Base-by-base conservation (phyloP, 2,329 filamentous ascomycete species). In the Exophiala bonariae region DNA sequence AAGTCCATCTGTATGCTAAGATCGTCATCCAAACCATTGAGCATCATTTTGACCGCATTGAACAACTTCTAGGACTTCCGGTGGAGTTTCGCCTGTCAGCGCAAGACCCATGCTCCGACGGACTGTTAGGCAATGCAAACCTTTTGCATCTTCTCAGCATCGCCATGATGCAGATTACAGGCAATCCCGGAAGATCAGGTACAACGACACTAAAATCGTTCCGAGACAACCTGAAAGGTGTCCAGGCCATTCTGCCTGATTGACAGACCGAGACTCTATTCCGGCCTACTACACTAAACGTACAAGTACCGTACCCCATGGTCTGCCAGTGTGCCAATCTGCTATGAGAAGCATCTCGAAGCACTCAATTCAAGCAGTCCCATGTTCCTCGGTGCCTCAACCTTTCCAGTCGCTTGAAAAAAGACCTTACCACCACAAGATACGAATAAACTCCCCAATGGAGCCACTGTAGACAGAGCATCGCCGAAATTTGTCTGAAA, bases 11-110 rank as follows among this genome's bases (percentile, higher is more conserved):
- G n/a, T 40, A 50, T 22, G 26, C 39, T 10, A 54, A 48, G 30
- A 47, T 54, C 19, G 42, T 54, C 36, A 26, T 50, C n/a, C 47
- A 50, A 36, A 34, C 44, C 14, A 31, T 51, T 17, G 47, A 54
- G 34, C 47, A 54, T 37, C 43, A 50, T 40, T 35, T 54, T 16
- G 38, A 43, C 28, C 38, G 30, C 8, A 28, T 54, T 7, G 42
- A 43, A 33, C 8, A 18, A 16, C 28, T 40, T 2, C 19, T 54
- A 14, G 43, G 50, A 18, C 32, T 40, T 20, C 36, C 43, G 4
- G n/a, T 32, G 19, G 43, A 46, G 22, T 40, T 46, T 18, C 19
- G 31, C 17, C 32, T 44, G 14, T 44, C 41, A 5, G 31, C 14
- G 28, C 32, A 34, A 22, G 11, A 30, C 3, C 3, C 30, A 31